A percentile compares a stretch with the other conserved stretches of the same genome.
These are phyloP conservation scores for Pleoardoris graminearum DNA, from an alignment of 2,329 filamentous ascomycete genomes.

Conservation along the genomic window DNA sequence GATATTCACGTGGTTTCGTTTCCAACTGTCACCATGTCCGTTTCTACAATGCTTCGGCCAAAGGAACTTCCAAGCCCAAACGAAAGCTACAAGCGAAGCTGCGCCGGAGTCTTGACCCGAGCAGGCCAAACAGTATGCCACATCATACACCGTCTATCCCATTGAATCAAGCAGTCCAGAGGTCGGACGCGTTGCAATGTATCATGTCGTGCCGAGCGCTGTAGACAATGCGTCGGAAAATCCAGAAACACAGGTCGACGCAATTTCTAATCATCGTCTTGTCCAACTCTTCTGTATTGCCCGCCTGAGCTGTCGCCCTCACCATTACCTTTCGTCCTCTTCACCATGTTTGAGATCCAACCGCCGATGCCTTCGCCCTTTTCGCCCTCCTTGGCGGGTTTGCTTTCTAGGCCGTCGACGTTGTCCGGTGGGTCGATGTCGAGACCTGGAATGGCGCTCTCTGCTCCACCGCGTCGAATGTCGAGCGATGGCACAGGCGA, in stretches of 20 bases:
- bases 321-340: slow-evolving; percentile 53
- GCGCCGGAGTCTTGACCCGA: not conserved
- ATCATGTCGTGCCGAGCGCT: slow-evolving; percentile 26
- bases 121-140: slow-evolving; percentile 19
- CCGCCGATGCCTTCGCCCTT: slow-evolving; percentile 63
- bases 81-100: slow-evolving; percentile 2
- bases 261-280: slow-evolving; percentile 43
- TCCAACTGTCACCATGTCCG: slow-evolving; percentile 7
- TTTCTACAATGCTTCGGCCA: slow-evolving; percentile 14
- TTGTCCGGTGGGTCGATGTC: slow-evolving; percentile 77
- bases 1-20: too few relatives aligned
- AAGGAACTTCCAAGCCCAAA: not conserved
- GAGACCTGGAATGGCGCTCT: slow-evolving; percentile 75
- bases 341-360: slow-evolving; percentile 71
- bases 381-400: slow-evolving; percentile 39
- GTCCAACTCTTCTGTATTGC: slow-evolving; percentile 52
- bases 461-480: slow-evolving; percentile 61
- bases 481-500: slow-evolving; percentile 82
- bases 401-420: slow-evolving; percentile 57
- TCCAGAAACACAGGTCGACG: slow-evolving; percentile 18
- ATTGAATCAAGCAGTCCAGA: slow-evolving; percentile 19
- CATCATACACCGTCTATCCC: slow-evolving; percentile 34
- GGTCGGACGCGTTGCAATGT: slow-evolving; percentile 26
- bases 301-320: slow-evolving; percentile 49
- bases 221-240: slow-evolving; percentile 25